These are phyloP conservation scores for Batkoa obscura DNA, from an alignment of 371 early-diverging fungal species.

Conservation along the genomic window DNA sequence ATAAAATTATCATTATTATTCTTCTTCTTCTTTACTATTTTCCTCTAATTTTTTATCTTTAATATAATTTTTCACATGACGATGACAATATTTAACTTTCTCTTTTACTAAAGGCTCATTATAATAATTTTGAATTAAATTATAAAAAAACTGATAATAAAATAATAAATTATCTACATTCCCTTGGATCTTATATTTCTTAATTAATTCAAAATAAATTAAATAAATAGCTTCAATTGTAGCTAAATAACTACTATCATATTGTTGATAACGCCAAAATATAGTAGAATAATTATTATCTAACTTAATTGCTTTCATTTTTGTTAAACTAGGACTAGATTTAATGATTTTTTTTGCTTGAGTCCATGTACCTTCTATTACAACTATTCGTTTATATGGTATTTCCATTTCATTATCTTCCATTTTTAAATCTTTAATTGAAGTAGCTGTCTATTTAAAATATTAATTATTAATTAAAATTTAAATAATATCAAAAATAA, in stretches of 20 bases:
- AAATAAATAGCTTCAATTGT: constrained; percentile 93
- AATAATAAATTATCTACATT: constrained; percentile 68
- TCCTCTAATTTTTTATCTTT: too few species aligned
- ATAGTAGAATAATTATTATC: constrained; percentile 41
- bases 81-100: neutral
- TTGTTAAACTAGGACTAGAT: constrained; percentile 19
- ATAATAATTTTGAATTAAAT: constrained; percentile 63
- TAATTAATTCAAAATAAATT: constrained; percentile 52
- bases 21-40: too few species aligned
- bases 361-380: constrained; percentile 86
- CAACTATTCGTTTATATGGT: constrained; percentile 54
- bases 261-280: constrained; percentile 81
- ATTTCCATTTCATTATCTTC: constrained; percentile 26
- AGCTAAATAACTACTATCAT: constrained; percentile 47
- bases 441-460: too few species aligned
- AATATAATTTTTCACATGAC: too few species aligned
- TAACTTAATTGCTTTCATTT: constrained; percentile 33
- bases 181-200: constrained; percentile 10
- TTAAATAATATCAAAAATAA: constrained; percentile 10
- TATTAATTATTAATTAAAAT: neutral
- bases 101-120: neutral
- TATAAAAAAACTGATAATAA: constrained; percentile 73
- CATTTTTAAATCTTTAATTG: constrained; percentile 34
- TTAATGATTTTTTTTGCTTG: constrained; percentile 63
- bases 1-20: too few species aligned